Evolutionary conservation across 495 filamentous ascomycete genomes (phyloP).

Genomic region (Penicillium subrubescens): DNA sequence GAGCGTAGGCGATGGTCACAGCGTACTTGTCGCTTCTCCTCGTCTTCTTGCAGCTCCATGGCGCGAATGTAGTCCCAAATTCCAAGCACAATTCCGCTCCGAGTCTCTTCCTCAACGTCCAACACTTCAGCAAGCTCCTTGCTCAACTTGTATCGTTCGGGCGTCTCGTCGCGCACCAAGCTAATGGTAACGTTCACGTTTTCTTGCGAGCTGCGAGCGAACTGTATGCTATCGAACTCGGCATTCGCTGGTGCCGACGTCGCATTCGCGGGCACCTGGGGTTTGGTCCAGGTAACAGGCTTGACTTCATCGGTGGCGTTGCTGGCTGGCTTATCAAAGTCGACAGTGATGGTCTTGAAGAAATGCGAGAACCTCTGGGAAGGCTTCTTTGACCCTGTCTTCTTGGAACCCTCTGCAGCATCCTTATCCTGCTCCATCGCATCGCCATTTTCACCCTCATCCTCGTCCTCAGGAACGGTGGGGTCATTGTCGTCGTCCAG

Average conservation of each 20-base stretch:
- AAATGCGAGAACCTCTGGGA: conserved; percentile 83
- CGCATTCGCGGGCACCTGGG: conserved; percentile 55
- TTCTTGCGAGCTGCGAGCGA: conserved; percentile 88
- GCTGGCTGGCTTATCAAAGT: conserved; percentile 69
- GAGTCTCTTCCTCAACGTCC: conserved; percentile 83
- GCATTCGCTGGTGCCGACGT: conserved; percentile 50
- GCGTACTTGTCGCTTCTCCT: conserved; percentile 86
- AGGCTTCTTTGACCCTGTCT: conserved; percentile 42
- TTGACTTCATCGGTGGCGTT: conserved; percentile 57
- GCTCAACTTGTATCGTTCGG: conserved; percentile 79
- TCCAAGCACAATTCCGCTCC: conserved; percentile 81
- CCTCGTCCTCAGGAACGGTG: conserved; percentile 52
- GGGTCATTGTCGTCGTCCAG: conserved; percentile 69
- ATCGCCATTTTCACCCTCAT: conserved; percentile 56
- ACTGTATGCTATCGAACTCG: conserved; percentile 90
- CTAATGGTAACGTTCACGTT: conserved; percentile 91
- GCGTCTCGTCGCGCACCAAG: conserved; percentile 79
- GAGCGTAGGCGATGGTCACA: conserved; percentile 80
- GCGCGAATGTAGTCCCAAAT: conserved; percentile 94
- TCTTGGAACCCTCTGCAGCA: conserved; percentile 39
- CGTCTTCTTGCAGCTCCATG: conserved; percentile 85
- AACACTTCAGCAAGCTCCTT: conserved; percentile 80
- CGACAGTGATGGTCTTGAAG: conserved; percentile 87
- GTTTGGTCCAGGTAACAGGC: conserved; percentile 73
- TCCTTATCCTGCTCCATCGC: conserved; percentile 63